phyloP scores from a whole-genome alignment of 163 green algal genomes.

The Smithsoniella earleae region DNA sequence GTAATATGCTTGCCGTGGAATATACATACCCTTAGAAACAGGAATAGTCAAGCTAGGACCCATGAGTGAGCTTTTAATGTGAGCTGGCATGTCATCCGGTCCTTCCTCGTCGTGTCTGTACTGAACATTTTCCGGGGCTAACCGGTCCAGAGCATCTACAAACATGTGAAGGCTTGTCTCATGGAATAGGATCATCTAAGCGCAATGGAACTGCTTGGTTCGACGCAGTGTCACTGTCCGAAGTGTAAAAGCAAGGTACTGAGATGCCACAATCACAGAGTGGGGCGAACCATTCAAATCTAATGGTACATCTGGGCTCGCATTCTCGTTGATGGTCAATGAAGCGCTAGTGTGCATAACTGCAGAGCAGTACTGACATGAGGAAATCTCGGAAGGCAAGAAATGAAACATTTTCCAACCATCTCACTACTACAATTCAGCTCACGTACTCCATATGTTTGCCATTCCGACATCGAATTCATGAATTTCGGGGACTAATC shows the following conservation, averaged over 20 bases:
- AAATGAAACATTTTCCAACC: too few species aligned
- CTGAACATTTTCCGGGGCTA: slow-evolving; percentile 60
- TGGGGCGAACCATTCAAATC: too few species aligned
- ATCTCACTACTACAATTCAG: too few species aligned
- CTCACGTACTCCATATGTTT: background rate
- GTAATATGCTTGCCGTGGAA: too few species aligned
- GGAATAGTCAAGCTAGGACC: slow-evolving; percentile 54
- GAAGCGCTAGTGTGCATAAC: slow-evolving; percentile 74
- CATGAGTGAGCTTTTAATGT: slow-evolving; percentile 76
- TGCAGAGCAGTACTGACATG: too few species aligned
- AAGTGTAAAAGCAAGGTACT: too few species aligned
- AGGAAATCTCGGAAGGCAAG: too few species aligned
- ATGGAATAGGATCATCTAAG: too few species aligned
- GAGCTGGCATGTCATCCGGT: slow-evolving; percentile 87
- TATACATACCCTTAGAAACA: slow-evolving; percentile 47
- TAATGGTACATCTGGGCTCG: slow-evolving; percentile 64
- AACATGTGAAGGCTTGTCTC: too few species aligned
- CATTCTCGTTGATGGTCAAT: slow-evolving; percentile 85
- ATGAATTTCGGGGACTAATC: background rate
- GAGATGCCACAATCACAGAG: too few species aligned
- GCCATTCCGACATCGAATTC: slow-evolving; percentile 18
- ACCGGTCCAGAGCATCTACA: slow-evolving; percentile 59
- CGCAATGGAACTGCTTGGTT: too few species aligned
- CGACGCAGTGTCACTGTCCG: too few species aligned
- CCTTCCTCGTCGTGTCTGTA: slow-evolving; percentile 80